phyloP scores from a whole-genome alignment of 2,329 filamentous ascomycete genomes.

The Sclerotinia borealis region DNA sequence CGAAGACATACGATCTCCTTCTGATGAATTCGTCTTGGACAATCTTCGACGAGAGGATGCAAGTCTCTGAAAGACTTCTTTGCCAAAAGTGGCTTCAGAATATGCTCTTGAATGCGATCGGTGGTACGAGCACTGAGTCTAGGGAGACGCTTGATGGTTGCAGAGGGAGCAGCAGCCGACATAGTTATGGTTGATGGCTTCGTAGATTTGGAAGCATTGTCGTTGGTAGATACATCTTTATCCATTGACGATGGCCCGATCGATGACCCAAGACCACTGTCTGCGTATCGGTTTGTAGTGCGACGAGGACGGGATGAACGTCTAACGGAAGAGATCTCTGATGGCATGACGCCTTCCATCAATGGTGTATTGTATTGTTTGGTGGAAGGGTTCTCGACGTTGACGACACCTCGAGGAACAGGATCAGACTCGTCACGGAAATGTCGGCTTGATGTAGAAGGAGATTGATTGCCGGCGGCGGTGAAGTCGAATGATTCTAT shows the following conservation, averaged over 20 bases:
- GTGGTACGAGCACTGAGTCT: slow-evolving; percentile 63
- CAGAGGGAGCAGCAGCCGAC: slow-evolving; percentile 46
- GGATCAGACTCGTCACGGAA: slow-evolving; percentile 53
- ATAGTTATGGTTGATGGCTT: slow-evolving; percentile 54
- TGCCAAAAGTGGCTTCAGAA: slow-evolving; percentile 70
- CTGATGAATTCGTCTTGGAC: slow-evolving; percentile 71
- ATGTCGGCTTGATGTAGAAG: slow-evolving; percentile 33
- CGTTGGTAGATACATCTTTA: slow-evolving; percentile 40
- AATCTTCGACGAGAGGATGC: slow-evolving; percentile 69
- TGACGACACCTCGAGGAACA: slow-evolving; percentile 52
- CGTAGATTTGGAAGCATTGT: slow-evolving; percentile 36
- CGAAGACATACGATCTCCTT: slow-evolving; percentile 86
- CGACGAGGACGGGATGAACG: slow-evolving; percentile 50
- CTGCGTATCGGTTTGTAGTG: slow-evolving; percentile 60
- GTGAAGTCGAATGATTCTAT: slow-evolving; percentile 59
- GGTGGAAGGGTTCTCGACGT: slow-evolving; percentile 42
- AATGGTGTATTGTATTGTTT: slow-evolving; percentile 26
- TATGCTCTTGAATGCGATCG: slow-evolving; percentile 73
- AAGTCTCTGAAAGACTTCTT: slow-evolving; percentile 72
- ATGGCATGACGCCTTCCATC: slow-evolving; percentile 39
- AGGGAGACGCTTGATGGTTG: slow-evolving; percentile 45
- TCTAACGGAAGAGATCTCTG: slow-evolving; percentile 40
- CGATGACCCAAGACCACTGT: slow-evolving; percentile 84
- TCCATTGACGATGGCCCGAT: slow-evolving; percentile 55
- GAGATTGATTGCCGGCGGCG: slow-evolving; percentile 37